phyloP scores from a whole-genome alignment of 768 basidiomycete genomes.

The Lyophyllum semitale region DNA sequence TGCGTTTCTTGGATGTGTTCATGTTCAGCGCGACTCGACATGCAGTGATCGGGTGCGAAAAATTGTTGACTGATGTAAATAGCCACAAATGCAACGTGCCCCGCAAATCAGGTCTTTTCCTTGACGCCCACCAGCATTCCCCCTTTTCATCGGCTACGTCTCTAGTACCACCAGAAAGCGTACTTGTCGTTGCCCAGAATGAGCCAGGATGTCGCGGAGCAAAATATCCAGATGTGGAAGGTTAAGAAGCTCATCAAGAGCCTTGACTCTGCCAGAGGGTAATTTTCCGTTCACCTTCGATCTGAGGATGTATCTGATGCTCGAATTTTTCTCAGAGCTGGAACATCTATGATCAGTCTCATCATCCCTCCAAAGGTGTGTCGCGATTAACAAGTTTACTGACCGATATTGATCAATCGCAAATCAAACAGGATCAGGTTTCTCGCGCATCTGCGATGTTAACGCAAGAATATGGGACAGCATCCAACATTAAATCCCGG shows the following conservation, averaged over 20 bases:
- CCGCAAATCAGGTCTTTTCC: slow-evolving; percentile 21
- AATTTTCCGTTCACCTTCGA: slow-evolving; percentile 16
- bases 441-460: slow-evolving; percentile 94
- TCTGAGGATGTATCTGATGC: slow-evolving; percentile 24
- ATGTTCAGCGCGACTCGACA: slow-evolving; percentile 4
- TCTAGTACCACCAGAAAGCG: slow-evolving; percentile 31
- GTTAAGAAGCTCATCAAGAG: slow-evolving; percentile 99
- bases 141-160: slow-evolving; percentile 21
- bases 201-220: slow-evolving; percentile 86
- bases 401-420: slow-evolving; percentile 9
- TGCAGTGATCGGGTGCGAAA: slow-evolving; percentile 12
- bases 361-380: slow-evolving; percentile 92
- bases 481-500: slow-evolving; percentile 99
- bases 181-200: slow-evolving; percentile 51
- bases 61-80: slow-evolving; percentile 19
- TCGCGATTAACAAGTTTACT: slow-evolving; percentile 17
- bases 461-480: slow-evolving; percentile 97
- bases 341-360: slow-evolving; percentile 98
- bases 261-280: slow-evolving; percentile 93
- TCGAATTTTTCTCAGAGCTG: slow-evolving; percentile 55
- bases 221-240: slow-evolving; percentile 98
- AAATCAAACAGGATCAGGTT: slow-evolving; percentile 74
- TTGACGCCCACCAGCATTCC: slow-evolving; percentile 19
- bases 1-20: slow-evolving; percentile 37
- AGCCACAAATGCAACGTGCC: slow-evolving; percentile 21